phyloP scores from a whole-genome alignment of 2,329 filamentous ascomycete genomes.

The Nemania diffusa region DNA sequence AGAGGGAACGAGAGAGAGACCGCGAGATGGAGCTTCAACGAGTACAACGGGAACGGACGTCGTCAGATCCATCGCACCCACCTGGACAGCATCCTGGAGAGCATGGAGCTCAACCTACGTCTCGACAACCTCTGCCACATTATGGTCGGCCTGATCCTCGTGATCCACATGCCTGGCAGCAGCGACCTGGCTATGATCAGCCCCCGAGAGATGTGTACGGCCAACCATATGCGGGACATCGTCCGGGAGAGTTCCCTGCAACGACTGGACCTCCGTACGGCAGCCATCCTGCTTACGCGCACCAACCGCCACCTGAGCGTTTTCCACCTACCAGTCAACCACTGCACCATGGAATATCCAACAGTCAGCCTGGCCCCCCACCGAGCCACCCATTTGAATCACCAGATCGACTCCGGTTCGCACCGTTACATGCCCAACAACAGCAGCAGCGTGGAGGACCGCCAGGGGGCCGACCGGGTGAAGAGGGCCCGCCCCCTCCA shows the following conservation, averaged over 20 bases:
- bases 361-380: slow-evolving; percentile 44
- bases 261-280: slow-evolving; percentile 55
- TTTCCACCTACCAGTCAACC: slow-evolving; percentile 51
- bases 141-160: slow-evolving; percentile 53
- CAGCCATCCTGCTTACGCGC: slow-evolving; percentile 52
- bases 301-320: slow-evolving; percentile 53
- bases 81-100: slow-evolving; percentile 58
- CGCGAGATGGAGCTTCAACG: slow-evolving; percentile 44
- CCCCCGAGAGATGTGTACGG: slow-evolving; percentile 55
- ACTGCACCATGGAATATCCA: slow-evolving; percentile 48
- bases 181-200: slow-evolving; percentile 56
- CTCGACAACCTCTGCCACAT: slow-evolving; percentile 51
- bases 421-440: slow-evolving; percentile 47
- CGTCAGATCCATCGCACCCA: slow-evolving; percentile 60
- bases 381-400: slow-evolving; percentile 58
- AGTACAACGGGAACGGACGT: slow-evolving; percentile 56
- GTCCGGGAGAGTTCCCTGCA: slow-evolving; percentile 61
- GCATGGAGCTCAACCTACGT: slow-evolving; percentile 55
- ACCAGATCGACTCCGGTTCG: slow-evolving; percentile 61
- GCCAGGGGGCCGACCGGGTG: slow-evolving; percentile 55
- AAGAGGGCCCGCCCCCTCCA: slow-evolving; percentile 62
- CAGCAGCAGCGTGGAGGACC: slow-evolving; percentile 47
- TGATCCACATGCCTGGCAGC: slow-evolving; percentile 49
- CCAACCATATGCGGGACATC: slow-evolving; percentile 55
- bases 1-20: slow-evolving; percentile 37